Evolutionary conservation across 345 rosid species (phyloP).

Genomic region (Citrus australasica): DNA sequence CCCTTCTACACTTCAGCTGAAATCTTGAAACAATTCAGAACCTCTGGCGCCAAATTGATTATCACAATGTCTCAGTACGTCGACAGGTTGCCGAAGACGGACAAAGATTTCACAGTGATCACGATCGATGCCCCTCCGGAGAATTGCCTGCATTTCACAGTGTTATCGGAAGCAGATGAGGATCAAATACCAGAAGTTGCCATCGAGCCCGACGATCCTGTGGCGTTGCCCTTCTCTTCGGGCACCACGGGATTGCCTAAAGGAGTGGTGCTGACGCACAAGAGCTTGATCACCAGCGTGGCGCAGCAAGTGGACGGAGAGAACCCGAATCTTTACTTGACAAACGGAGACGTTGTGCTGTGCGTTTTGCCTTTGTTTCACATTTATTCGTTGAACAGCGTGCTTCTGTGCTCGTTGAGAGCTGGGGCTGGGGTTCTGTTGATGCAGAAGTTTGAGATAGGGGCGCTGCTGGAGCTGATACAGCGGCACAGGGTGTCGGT

Average conservation of each 20-base stretch:
- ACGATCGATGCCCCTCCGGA: slow-evolving; percentile 64
- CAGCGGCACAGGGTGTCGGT: slow-evolving; percentile 67
- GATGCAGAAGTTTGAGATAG: slow-evolving; percentile 90
- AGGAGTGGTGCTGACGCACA: slow-evolving; percentile 84
- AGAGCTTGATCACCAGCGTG: slow-evolving; percentile 75
- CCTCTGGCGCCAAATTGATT: slow-evolving; percentile 55
- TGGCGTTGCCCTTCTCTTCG: slow-evolving; percentile 80
- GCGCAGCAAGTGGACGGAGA: slow-evolving; percentile 98
- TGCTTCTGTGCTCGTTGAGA: slow-evolving; percentile 62
- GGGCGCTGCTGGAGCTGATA: slow-evolving; percentile 61
- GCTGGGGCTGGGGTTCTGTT: slow-evolving; percentile 73
- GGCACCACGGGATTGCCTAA: slow-evolving; percentile 93
- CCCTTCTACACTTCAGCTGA: slow-evolving; percentile 82
- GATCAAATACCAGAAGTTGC: slow-evolving; percentile 19
- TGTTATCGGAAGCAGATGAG: slow-evolving; percentile 41
- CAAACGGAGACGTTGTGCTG: slow-evolving; percentile 55
- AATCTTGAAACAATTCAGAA: slow-evolving; percentile 55
- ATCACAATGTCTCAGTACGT: slow-evolving; percentile 71
- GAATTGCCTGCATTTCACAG: slow-evolving; percentile 62
- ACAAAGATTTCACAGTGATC: slow-evolving; percentile 46
- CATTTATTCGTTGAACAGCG: slow-evolving; percentile 74
- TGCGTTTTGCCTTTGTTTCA: slow-evolving; percentile 91
- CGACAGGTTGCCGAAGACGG: slow-evolving; percentile 45
- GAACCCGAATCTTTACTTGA: slow-evolving; percentile 69
- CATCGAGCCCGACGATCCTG: slow-evolving; percentile 56